Conservation (phyloP, 2,329 filamentous ascomycete genomes). For the Fusarium equiseti region DNA sequence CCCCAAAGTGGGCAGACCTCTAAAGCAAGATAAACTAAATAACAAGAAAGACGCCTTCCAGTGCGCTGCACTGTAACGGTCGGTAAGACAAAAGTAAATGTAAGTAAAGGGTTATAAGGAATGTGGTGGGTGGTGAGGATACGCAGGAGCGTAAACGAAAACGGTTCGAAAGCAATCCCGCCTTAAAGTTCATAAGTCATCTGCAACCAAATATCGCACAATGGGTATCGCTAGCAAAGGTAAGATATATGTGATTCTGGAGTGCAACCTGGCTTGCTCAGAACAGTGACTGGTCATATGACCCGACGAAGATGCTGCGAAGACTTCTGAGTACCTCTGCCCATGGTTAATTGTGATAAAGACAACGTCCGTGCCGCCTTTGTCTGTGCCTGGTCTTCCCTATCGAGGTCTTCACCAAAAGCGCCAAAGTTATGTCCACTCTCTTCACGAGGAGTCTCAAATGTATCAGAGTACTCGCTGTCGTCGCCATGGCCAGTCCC, state of each 20-base stretch:
- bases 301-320: constrained; percentile 44
- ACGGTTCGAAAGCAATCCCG: constrained; percentile 8
- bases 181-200: constrained; percentile 40
- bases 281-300: constrained; percentile 34
- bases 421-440: constrained; percentile 53
- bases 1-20: constrained; percentile 9
- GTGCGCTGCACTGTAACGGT: constrained; percentile 8
- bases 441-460: constrained; percentile 66
- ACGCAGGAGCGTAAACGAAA: constrained; percentile 7
- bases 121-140: constrained; percentile 18
- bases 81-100: constrained; percentile 1
- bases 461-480: constrained; percentile 61
- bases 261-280: not conserved
- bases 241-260: not conserved
- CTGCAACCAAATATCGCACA: constrained; percentile 26
- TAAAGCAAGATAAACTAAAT: constrained; percentile 11
- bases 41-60: constrained; percentile 3
- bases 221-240: constrained; percentile 11
- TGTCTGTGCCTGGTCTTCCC: constrained; percentile 56
- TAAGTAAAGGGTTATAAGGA: constrained; percentile 32
- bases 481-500: constrained; percentile 55
- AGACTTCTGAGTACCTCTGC: constrained; percentile 34
- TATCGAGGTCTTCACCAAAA: constrained; percentile 59
- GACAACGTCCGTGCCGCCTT: constrained; percentile 74
- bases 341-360: constrained; percentile 69